These are phyloP conservation scores for Neospermospora avenae DNA, from an alignment of 2,329 filamentous ascomycete genomes.

Conservation along the genomic window DNA sequence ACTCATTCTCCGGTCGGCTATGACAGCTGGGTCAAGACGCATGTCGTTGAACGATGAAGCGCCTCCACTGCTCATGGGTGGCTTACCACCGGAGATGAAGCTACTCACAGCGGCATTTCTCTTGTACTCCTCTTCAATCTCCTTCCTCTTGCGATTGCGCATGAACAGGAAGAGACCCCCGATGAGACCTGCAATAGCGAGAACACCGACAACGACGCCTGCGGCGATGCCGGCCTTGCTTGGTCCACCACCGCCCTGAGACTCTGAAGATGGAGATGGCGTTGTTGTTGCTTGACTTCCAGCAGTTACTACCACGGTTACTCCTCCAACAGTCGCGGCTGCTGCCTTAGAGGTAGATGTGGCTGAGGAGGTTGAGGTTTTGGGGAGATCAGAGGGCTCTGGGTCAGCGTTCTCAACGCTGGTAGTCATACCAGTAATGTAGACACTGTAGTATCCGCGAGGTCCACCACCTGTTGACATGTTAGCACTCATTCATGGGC, in stretches of 20 bases:
- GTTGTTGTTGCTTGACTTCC: slow-evolving; percentile 11
- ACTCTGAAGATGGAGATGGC: slow-evolving; percentile 7
- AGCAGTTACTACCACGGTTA: slow-evolving; percentile 33
- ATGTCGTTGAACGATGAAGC: slow-evolving; percentile 73
- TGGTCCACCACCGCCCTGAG: slow-evolving; percentile 13
- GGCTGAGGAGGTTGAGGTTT: slow-evolving; percentile 13
- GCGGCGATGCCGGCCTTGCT: slow-evolving; percentile 76
- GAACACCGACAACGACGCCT: slow-evolving; percentile 80
- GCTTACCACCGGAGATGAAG: slow-evolving; percentile 65
- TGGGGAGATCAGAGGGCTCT: slow-evolving; percentile 6
- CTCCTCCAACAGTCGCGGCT: slow-evolving; percentile 31
- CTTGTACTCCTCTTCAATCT: slow-evolving; percentile 80
- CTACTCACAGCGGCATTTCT: slow-evolving; percentile 75
- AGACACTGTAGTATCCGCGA: slow-evolving; percentile 27
- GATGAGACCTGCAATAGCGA: slow-evolving; percentile 62
- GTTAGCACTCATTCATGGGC: slow-evolving; percentile 14
- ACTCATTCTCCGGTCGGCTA: slow-evolving; percentile 81
- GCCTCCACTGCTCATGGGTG: slow-evolving; percentile 54
- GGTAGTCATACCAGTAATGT: slow-evolving; percentile 25
- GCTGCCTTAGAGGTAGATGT: slow-evolving; percentile 25
- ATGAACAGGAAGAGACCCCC: slow-evolving; percentile 72
- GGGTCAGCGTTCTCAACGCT: slow-evolving; percentile 19
- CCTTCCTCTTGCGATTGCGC: slow-evolving; percentile 70
- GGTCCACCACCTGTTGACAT: slow-evolving; percentile 28
- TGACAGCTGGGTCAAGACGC: slow-evolving; percentile 77